phyloP scores from a whole-genome alignment of 345 rosid genomes.

The Syzygium aromaticum region DNA sequence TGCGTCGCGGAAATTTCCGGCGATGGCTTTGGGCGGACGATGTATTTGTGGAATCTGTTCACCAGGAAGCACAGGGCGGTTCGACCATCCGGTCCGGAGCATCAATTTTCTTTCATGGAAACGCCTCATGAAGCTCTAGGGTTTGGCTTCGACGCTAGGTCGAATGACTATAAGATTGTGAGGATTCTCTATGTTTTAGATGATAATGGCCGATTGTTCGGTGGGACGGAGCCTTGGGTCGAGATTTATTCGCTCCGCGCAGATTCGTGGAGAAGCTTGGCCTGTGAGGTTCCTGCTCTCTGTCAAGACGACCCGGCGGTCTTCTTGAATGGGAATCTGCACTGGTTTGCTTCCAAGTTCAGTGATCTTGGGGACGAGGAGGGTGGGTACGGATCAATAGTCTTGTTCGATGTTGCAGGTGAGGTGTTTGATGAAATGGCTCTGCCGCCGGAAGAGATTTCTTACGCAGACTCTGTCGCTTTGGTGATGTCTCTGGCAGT shows the following conservation, averaged over 20 bases:
- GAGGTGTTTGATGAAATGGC: background rate
- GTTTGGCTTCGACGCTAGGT: background rate
- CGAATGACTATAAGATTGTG: background rate
- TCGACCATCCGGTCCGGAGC: too few species aligned
- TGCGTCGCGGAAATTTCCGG: rapidly evolving
- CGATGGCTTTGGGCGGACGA: rapidly evolving
- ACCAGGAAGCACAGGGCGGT: background rate
- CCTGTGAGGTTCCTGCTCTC: background rate
- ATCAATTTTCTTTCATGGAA: too few species aligned
- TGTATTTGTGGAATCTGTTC: background rate
- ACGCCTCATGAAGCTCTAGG: rapidly evolving
- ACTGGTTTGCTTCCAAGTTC: background rate
- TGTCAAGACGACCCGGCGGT: rapidly evolving
- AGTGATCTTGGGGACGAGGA: rapidly evolving
- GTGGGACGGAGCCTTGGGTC: background rate
- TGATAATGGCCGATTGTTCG: background rate
- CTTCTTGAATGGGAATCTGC: rapidly evolving
- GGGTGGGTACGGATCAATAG: background rate
- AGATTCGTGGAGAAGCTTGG: background rate
- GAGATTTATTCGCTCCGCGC: background rate
- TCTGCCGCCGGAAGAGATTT: background rate
- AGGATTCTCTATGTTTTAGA: background rate
- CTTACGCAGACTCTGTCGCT: rapidly evolving
- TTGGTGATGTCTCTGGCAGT: background rate
- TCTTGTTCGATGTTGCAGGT: rapidly evolving